Evolutionary conservation across 106 monocot genomes (phyloP).

Genomic region (Hemerocallis citrina): DNA sequence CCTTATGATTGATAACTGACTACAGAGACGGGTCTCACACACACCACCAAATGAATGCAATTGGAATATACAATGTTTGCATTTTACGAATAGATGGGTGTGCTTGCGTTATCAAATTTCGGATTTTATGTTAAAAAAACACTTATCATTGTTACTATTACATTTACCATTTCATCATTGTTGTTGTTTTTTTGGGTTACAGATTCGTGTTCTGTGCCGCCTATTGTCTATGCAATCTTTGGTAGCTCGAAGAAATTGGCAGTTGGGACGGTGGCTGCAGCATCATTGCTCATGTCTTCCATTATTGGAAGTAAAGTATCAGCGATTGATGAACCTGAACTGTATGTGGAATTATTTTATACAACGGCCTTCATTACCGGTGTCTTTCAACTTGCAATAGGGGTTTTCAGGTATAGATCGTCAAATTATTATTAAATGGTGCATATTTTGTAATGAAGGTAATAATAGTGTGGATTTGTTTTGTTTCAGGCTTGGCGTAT

Average conservation of each 20-base stretch:
- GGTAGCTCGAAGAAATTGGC: slow-evolving; percentile 82
- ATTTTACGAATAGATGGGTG: too few relatives aligned
- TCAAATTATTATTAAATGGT: too few relatives aligned
- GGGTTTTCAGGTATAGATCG: slow-evolving; percentile 66
- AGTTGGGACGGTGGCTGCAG: slow-evolving; percentile 69
- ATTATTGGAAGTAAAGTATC: slow-evolving; percentile 30
- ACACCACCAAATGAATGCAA: too few relatives aligned
- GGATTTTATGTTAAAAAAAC: too few relatives aligned
- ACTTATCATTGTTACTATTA: neutral
- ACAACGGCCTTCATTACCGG: slow-evolving; percentile 78
- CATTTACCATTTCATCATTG: neutral
- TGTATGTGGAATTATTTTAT: slow-evolving; percentile 48
- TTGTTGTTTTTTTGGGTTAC: neutral
- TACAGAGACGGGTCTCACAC: too few relatives aligned
- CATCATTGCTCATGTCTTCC: slow-evolving; percentile 53
- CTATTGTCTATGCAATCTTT: slow-evolving; percentile 68
- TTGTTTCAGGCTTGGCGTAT: slow-evolving; percentile 25
- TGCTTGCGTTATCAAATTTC: too few relatives aligned
- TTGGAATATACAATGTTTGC: too few relatives aligned
- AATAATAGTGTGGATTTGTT: too few relatives aligned
- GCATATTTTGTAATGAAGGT: too few relatives aligned
- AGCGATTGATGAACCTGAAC: slow-evolving; percentile 20
- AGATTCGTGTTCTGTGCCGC: slow-evolving; percentile 89
- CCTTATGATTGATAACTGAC: too few relatives aligned
- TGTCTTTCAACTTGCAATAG: slow-evolving; percentile 42